These are phyloP conservation scores for Pleurozium schreberi DNA, from an alignment of 225 moss, liverwort and hornwort species.

Conservation along the genomic window DNA sequence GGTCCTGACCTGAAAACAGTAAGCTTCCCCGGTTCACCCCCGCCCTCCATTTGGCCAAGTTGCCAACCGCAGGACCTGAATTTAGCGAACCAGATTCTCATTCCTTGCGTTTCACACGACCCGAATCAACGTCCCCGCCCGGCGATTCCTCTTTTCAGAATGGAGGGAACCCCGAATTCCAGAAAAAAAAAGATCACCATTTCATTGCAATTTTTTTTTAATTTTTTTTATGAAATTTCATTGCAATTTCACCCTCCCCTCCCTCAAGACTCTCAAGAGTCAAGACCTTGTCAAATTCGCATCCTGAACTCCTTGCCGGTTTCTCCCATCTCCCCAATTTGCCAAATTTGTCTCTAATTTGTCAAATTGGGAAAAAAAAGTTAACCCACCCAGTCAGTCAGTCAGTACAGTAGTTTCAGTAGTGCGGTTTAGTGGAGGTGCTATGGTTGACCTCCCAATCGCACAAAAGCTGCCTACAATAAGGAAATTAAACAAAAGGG, in stretches of 20 bases:
- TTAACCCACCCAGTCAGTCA: background rate
- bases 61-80: background rate
- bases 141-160: background rate
- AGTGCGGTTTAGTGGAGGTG: background rate
- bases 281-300: background rate
- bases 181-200: background rate
- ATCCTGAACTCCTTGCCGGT: background rate
- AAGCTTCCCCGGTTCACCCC: too few species aligned
- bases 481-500: background rate
- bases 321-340: background rate
- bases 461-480: slow-evolving; percentile 4
- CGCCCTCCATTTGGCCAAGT: background rate
- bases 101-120: background rate
- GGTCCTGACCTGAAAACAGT: too few species aligned
- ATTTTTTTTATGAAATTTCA: too few species aligned
- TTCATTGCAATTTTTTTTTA: background rate
- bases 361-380: background rate
- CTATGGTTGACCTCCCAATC: slow-evolving; percentile 13
- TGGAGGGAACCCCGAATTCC: slow-evolving; percentile 2
- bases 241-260: too few species aligned
- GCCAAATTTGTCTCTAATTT: background rate
- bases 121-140: background rate
- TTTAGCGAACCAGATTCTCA: background rate
- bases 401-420: background rate
- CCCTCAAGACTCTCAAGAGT: too few species aligned